These are phyloP conservation scores for Millerozyma miso DNA, from an alignment of 805 yeast genomes.

Conservation along the genomic window DNA sequence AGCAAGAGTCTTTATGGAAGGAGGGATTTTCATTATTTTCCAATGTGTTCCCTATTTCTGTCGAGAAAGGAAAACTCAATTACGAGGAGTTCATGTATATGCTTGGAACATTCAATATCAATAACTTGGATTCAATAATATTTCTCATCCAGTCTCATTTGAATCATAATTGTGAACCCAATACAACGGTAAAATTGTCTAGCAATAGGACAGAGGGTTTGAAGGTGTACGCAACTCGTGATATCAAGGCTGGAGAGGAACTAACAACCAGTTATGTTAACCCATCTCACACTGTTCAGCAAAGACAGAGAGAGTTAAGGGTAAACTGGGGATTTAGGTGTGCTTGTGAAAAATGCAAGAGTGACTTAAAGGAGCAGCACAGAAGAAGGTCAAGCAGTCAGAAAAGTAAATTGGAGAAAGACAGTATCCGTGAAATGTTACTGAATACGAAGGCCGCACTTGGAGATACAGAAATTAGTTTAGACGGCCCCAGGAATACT, in stretches of 20 bases:
- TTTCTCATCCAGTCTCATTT: slow-evolving; percentile 63
- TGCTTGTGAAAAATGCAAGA: slow-evolving; percentile 59
- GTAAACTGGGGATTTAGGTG: slow-evolving; percentile 81
- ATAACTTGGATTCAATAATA: slow-evolving; percentile 62
- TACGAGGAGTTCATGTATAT: slow-evolving; percentile 56
- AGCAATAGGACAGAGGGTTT: slow-evolving; percentile 49
- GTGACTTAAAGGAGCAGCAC: slow-evolving; percentile 44
- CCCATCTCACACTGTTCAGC: slow-evolving; percentile 56
- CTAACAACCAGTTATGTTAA: slow-evolving; percentile 66
- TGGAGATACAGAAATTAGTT: slow-evolving; percentile 35
- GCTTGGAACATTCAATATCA: slow-evolving; percentile 72
- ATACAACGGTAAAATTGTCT: slow-evolving; percentile 47
- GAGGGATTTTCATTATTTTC: slow-evolving; percentile 50
- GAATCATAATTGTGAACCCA: slow-evolving; percentile 76
- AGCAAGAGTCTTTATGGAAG: slow-evolving; percentile 55
- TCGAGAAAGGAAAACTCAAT: slow-evolving; percentile 22
- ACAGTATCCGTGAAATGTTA: slow-evolving; percentile 47
- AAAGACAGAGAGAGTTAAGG: slow-evolving; percentile 61
- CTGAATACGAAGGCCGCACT: slow-evolving; percentile 38
- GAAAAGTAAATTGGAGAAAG: slow-evolving; percentile 13
- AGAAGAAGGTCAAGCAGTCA: slow-evolving; percentile 42
- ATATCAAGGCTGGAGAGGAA: slow-evolving; percentile 62
- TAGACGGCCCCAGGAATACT: slow-evolving; percentile 38
- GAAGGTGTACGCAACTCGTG: slow-evolving; percentile 54
- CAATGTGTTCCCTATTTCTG: slow-evolving; percentile 41